Evolutionary conservation across 768 basidiomycete genomes (phyloP), one percentile per base, ranked within the genome.

Genomic region (Termitomyces sp.): DNA sequence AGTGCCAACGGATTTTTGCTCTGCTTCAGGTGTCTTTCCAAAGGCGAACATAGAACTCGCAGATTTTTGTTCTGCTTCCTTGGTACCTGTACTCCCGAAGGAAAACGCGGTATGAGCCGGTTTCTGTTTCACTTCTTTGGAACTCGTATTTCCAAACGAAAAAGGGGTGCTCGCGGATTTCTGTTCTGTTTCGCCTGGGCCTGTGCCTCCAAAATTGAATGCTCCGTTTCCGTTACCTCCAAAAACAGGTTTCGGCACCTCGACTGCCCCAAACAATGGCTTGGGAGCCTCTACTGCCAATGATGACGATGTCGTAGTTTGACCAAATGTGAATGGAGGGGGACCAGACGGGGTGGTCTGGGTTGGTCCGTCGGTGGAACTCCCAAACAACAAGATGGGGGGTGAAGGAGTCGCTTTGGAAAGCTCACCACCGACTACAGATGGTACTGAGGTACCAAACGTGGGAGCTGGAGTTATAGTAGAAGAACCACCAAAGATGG

Each of bases 191-290:
- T 34, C 49, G 14, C 45, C 49, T 8, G 33, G 18, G 4, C 13
- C 22, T 20, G 37, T 1, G 27, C n/a, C 32, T 24, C 46, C 58
- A 18, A 44, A 55, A 20, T 18, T 39, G 6, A 27, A 51, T 18
- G 12, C 50, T n/a, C 10, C 1, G 26, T 18, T 27, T 4, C 59
- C 60, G 32, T 47, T 67, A 49, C 53, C 58, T 33, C 75, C 72
- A 47, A 84, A 82, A 7, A 72, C 30, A 2, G 81, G 70, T 63
- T 83, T 81, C 0, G 79, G 68, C 0, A 73, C 64, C 26, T 81
- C 77, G 9, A 56, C 58, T 48, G 57, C 30, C 33, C 60, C 57
- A 30, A 64, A 82, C 9, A 72, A 34, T 0, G 80, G 70, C 62
- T 83, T 82, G 0, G 78, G 67, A 4, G 79, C 5, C 7, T 52